These are phyloP conservation scores for Dictyostelium purpureum DNA, from an alignment of 78 protist genomes.

Conservation along the genomic window DNA sequence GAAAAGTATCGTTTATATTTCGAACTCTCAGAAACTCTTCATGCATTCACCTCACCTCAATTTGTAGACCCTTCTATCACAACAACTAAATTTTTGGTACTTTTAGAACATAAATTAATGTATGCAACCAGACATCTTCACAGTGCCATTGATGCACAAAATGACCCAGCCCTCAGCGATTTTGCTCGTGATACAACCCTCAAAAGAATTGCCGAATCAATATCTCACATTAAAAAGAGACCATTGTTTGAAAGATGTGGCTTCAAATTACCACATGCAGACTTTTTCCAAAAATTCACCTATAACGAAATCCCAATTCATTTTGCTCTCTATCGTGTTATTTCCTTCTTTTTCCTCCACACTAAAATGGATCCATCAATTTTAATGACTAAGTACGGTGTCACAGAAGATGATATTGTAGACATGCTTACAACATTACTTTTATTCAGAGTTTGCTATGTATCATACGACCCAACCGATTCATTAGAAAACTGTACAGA, in stretches of 20 bases:
- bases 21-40: slow-evolving; percentile 38
- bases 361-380: neutral
- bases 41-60: slow-evolving; percentile 46
- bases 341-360: neutral
- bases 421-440: slow-evolving; percentile 43
- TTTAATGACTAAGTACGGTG: neutral
- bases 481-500: slow-evolving; percentile 49
- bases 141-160: neutral
- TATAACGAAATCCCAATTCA: slow-evolving; percentile 72
- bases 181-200: neutral
- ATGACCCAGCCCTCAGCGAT: neutral
- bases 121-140: neutral
- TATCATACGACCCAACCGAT: slow-evolving; percentile 56
- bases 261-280: slow-evolving; percentile 50
- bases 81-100: slow-evolving; percentile 18
- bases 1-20: neutral
- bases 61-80: slow-evolving; percentile 67
- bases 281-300: slow-evolving; percentile 64
- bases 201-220: neutral
- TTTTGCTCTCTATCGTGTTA: slow-evolving; percentile 57
- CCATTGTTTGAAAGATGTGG: neutral
- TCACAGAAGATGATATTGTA: neutral
- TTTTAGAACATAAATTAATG: slow-evolving; percentile 10
- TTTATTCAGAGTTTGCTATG: slow-evolving; percentile 56
- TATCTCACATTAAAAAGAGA: neutral